These are phyloP conservation scores for Pseudopithomyces maydicus DNA, from an alignment of 2,329 filamentous ascomycete genomes.

Conservation along the genomic window DNA sequence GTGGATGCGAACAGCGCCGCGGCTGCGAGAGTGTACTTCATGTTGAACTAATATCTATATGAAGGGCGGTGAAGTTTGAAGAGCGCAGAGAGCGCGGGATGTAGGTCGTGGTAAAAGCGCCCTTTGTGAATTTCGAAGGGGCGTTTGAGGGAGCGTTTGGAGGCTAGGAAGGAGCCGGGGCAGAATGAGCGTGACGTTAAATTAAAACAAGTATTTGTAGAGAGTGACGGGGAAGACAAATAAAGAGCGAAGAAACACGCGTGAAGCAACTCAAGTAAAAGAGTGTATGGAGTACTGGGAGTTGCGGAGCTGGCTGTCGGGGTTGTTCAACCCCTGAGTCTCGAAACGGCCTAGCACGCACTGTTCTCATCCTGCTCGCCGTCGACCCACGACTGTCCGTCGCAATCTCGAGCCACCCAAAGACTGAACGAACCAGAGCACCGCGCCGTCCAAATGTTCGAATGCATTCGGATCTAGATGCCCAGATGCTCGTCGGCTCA, in stretches of 20 bases:
- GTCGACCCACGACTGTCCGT: not conserved
- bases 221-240: slow-evolving; percentile 37
- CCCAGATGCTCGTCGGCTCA: not conserved
- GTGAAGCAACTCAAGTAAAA: slow-evolving; percentile 40
- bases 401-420: not conserved
- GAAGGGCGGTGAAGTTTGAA: slow-evolving; percentile 21
- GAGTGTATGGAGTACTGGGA: slow-evolving; percentile 30
- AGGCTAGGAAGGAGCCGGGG: slow-evolving; percentile 28
- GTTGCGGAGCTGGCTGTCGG: slow-evolving; percentile 15
- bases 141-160: slow-evolving; percentile 18
- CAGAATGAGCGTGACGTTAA: slow-evolving; percentile 23
- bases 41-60: slow-evolving; percentile 43
- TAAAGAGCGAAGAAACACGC: slow-evolving; percentile 35
- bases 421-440: not conserved
- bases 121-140: slow-evolving; percentile 24
- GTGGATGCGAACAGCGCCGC: slow-evolving; percentile 59
- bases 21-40: slow-evolving; percentile 59
- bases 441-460: not conserved
- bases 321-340: not conserved
- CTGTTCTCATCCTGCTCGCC: not conserved
- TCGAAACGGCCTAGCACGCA: not conserved
- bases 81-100: slow-evolving; percentile 28
- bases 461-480: not conserved
- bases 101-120: slow-evolving; percentile 30
- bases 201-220: slow-evolving; percentile 28